Conservation (phyloP, 2,329 filamentous ascomycete species). For the Alternaria sp. region DNA sequence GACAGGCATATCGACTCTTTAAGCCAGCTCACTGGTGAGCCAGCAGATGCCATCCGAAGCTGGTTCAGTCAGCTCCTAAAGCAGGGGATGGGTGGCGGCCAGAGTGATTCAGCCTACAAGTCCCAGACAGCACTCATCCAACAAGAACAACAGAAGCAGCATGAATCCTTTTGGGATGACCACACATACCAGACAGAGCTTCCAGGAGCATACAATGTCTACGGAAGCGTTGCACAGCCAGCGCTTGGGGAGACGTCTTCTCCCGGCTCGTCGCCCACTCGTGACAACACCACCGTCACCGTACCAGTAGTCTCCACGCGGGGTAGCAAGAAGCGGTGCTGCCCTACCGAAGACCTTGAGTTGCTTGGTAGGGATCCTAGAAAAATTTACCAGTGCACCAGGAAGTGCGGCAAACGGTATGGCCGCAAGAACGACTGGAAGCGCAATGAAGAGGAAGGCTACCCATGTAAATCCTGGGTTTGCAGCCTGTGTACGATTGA, state of each 20-base stretch:
- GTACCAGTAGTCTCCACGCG: slow-evolving; percentile 27
- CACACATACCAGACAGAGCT: slow-evolving; percentile 24
- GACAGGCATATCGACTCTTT: slow-evolving; percentile 48
- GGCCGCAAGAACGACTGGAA: slow-evolving; percentile 52
- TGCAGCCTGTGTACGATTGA: slow-evolving; percentile 44
- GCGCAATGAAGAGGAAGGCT: slow-evolving; percentile 50
- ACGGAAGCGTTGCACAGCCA: slow-evolving; percentile 6
- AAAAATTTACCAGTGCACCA: slow-evolving; percentile 50
- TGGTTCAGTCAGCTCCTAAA: slow-evolving; percentile 50
- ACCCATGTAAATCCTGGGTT: slow-evolving; percentile 47
- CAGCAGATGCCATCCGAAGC: slow-evolving; percentile 41
- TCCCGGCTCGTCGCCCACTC: slow-evolving; percentile 23
- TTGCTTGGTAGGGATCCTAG: slow-evolving; percentile 42
- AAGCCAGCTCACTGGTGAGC: slow-evolving; percentile 47
- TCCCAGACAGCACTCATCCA: slow-evolving; percentile 46
- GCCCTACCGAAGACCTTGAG: slow-evolving; percentile 41
- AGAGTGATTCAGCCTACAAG: slow-evolving; percentile 48
- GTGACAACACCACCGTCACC: slow-evolving; percentile 30
- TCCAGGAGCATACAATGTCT: background rate
- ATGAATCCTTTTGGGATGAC: slow-evolving; percentile 33
- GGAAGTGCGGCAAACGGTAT: slow-evolving; percentile 50
- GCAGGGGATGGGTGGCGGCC: slow-evolving; percentile 45
- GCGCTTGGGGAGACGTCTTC: slow-evolving; percentile 20
- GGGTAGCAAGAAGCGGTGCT: slow-evolving; percentile 47
- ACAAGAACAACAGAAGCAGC: slow-evolving; percentile 12